Evolutionary conservation across 1,284 basidiomycete genomes (phyloP).

Genomic region (Mycena sp.): DNA sequence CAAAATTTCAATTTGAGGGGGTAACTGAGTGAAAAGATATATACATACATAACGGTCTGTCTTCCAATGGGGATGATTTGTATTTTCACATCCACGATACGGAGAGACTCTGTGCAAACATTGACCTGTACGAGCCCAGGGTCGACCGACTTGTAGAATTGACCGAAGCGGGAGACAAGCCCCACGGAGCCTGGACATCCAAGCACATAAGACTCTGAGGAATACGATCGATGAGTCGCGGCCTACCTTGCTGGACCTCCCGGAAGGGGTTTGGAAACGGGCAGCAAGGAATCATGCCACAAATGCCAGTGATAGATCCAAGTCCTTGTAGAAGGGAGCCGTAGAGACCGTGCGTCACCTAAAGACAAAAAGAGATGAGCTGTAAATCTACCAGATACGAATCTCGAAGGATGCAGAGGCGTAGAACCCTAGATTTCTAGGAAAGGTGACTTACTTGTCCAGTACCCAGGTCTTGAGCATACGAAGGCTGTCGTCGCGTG

Average conservation of each 20-base stretch:
- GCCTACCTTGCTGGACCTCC: slow-evolving; percentile 79
- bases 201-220: slow-evolving; percentile 22
- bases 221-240: slow-evolving; percentile 11
- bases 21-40: slow-evolving; percentile 15
- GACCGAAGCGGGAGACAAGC: slow-evolving; percentile 90
- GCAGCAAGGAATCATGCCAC: slow-evolving; percentile 89
- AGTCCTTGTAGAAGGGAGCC: slow-evolving; percentile 81
- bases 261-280: slow-evolving; percentile 85
- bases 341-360: slow-evolving; percentile 86
- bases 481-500: slow-evolving; percentile 69
- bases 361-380: slow-evolving; percentile 17
- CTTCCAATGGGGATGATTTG: slow-evolving; percentile 87
- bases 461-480: slow-evolving; percentile 88
- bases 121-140: slow-evolving; percentile 94
- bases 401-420: no score
- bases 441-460: slow-evolving; percentile 59
- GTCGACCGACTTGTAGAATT: slow-evolving; percentile 96
- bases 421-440: no score
- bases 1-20: slow-evolving; percentile 3
- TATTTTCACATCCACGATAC: no score
- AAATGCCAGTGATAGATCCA: slow-evolving; percentile 65
- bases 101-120: slow-evolving; percentile 88
- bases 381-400: neutral
- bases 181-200: slow-evolving; percentile 88
- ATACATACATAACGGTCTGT: slow-evolving; percentile 80